Base-by-base conservation (phyloP, 306 rosid genomes). In the Albizia julibrissin region DNA sequence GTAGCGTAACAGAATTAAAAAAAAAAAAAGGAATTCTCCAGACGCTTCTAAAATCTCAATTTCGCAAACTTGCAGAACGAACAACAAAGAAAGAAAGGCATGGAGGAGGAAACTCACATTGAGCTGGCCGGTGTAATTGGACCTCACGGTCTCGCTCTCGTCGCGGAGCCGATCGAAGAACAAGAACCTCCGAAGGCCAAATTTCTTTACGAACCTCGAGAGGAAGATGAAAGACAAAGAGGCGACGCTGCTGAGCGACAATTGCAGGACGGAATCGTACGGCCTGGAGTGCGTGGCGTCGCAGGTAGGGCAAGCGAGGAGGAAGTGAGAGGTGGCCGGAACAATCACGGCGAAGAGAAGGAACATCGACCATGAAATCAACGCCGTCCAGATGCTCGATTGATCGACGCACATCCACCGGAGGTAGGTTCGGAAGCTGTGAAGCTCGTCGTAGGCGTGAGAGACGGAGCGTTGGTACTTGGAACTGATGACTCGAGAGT, bases 351-450 rank as follows among this genome's bases (percentile, higher is more conserved):
- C 82, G 31, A 95, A 86, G 21, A 93, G 69, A 21, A 95, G 26
- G 86, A 93, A 93, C 24, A 90, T 65, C 19, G 83, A 74, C 99
- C 98, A 95, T 0, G 99, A 95, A 0, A 95, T 85, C 1, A 88
- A 59, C 16, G 93, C 87, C 16, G 88, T 87, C 88, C 90, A 67
- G 11, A 39, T 3, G 74, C 79, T 87, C 1, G 99, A 95, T 76
- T 95, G 99, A 80, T 95, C 99, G 0, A 92, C 96, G 83, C 99
- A 93, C 93, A 95, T 92, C 98, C 98, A 93, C 3, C 89, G 91
- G 2, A 95, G 91, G 72, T 89, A 93, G 1, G 89, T 88, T 31
- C 97, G 87, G 89, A 95, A 95, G 82, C 83, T 88, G 37, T 78
- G 88, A 26, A 95, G 75, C 85, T 95, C 99, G 50, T 95, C 98